Evolutionary conservation across 1,284 basidiomycete species (phyloP).

Genomic region (Tilletia walkeri): DNA sequence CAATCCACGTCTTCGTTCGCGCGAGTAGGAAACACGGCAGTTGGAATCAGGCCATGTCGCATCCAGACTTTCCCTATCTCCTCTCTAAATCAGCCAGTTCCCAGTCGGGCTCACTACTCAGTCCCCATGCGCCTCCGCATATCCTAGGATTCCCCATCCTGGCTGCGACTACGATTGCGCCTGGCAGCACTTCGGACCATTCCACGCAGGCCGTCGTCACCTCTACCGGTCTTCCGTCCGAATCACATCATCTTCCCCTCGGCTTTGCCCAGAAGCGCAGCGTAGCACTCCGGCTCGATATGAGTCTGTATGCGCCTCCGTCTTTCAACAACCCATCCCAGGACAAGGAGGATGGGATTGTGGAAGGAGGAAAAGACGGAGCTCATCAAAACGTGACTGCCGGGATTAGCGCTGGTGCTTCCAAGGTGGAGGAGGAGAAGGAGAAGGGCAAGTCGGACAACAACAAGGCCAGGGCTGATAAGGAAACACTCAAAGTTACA

Average conservation of each 20-base stretch:
- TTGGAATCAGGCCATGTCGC: conserved; percentile 27
- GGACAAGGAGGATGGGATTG: neutral
- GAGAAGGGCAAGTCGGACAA: conserved; percentile 10
- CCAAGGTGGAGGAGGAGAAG: conserved; percentile 38
- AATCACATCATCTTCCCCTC: neutral
- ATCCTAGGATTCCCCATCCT: conserved; percentile 48
- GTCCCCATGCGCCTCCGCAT: conserved; percentile 30
- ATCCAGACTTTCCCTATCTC: neutral
- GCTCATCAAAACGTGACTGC: conserved; percentile 6
- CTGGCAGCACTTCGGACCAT: neutral
- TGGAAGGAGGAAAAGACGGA: neutral
- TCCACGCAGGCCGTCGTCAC: conserved; percentile 34
- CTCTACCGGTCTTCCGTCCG: conserved; percentile 24
- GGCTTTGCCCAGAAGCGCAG: conserved; percentile 28
- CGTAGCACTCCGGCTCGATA: conserved; percentile 9
- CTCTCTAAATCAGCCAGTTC: neutral
- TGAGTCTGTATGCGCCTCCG: neutral
- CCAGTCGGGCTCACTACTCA: neutral
- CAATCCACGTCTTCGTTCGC: conserved; percentile 46
- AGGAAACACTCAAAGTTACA: conserved; percentile 45
- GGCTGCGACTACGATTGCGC: conserved; percentile 25
- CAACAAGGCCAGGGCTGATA: conserved; percentile 29
- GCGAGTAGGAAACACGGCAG: conserved; percentile 48
- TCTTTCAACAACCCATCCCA: neutral
- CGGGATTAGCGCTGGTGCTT: conserved; percentile 22